Evolutionary conservation across 305 asterid species (phyloP).

Genomic region (Nicotiana rustica): DNA sequence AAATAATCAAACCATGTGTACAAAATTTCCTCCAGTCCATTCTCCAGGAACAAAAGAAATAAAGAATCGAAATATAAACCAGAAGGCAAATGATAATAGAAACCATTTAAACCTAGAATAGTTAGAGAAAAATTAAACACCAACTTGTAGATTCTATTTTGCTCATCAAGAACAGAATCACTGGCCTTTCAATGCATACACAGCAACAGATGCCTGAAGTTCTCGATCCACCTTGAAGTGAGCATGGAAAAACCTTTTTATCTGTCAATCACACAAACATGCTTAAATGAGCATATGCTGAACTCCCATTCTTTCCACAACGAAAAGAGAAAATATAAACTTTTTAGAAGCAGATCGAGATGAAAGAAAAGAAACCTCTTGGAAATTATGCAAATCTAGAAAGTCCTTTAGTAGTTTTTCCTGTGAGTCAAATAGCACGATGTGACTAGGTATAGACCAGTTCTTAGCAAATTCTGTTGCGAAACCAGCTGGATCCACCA

Average conservation of each 20-base stretch:
- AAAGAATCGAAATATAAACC: neutral
- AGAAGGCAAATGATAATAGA: neutral
- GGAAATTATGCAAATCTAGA: slow-evolving; percentile 62
- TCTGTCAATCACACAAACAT: slow-evolving; percentile 50
- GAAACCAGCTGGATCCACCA: slow-evolving; percentile 71
- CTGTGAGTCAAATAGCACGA: slow-evolving; percentile 80
- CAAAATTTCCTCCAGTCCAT: neutral
- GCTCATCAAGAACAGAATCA: slow-evolving; percentile 39
- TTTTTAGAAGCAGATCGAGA: slow-evolving; percentile 23
- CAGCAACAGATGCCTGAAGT: slow-evolving; percentile 78
- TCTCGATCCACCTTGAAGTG: slow-evolving; percentile 99
- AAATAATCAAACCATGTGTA: neutral
- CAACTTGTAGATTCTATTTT: slow-evolving; percentile 27
- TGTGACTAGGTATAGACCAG: slow-evolving; percentile 88
- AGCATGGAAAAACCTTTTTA: slow-evolving; percentile 83
- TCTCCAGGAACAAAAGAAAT: slow-evolving; percentile 18
- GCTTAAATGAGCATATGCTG: neutral
- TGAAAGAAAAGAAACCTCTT: slow-evolving; percentile 58
- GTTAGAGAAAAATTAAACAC: neutral
- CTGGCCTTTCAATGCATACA: slow-evolving; percentile 61
- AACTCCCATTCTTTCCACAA: neutral
- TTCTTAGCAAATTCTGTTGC: slow-evolving; percentile 50
- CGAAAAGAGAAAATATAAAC: neutral
- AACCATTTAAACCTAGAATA: neutral
- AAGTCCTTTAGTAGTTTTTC: slow-evolving; percentile 72